These are phyloP conservation scores for Dendrobium nobile DNA, from an alignment of 106 monocot genomes.

Conservation along the genomic window DNA sequence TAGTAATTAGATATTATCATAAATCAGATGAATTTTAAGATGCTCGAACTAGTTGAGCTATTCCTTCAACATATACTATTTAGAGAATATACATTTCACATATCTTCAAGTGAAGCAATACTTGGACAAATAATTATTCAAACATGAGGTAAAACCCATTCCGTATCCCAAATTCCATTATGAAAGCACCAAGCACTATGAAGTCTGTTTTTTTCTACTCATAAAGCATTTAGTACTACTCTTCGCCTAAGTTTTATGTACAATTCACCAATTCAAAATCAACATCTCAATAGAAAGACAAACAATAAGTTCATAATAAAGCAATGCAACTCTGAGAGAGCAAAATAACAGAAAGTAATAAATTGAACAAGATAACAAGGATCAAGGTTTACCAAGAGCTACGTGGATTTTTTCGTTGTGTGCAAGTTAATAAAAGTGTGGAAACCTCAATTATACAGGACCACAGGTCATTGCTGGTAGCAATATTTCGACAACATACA, in stretches of 20 bases:
- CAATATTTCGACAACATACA: constrained; percentile 75
- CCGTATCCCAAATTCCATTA: neutral
- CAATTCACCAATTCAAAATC: neutral
- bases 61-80: neutral
- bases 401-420: constrained; percentile 67
- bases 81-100: no score
- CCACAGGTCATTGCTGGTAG: constrained; percentile 84
- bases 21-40: neutral
- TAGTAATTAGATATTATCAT: neutral
- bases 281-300: neutral
- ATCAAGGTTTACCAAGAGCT: constrained; percentile 59
- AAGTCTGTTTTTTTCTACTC: neutral
- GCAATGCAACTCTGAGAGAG: neutral
- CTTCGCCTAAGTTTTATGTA: neutral
- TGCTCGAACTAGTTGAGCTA: neutral
- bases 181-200: neutral
- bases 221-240: neutral
- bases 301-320: neutral
- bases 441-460: constrained; percentile 66
- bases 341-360: neutral
- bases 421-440: constrained; percentile 59
- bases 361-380: neutral
- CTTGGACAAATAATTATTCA: neutral
- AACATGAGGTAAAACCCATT: neutral
- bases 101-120: neutral